These are phyloP conservation scores for Geranium rotundifolium DNA, from an alignment of 345 rosid genomes.

Conservation along the genomic window DNA sequence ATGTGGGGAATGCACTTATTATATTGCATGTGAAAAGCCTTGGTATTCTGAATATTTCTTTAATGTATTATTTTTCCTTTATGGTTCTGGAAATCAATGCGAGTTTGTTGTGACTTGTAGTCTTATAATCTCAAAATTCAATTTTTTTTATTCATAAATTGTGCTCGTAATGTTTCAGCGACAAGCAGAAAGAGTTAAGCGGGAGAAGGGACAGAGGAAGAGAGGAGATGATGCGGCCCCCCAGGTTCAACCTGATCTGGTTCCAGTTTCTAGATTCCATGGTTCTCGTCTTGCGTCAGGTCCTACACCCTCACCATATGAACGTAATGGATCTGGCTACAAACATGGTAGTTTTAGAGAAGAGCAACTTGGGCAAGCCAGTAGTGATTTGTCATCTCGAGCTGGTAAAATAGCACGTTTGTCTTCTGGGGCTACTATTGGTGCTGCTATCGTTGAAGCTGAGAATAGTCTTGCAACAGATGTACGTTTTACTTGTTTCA, in stretches of 20 bases:
- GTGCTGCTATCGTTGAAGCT: constrained; percentile 77
- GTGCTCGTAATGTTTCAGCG: constrained; percentile 33
- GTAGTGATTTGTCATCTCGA: constrained; percentile 9
- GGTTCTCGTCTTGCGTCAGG: constrained; percentile 93
- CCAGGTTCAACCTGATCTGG: constrained; percentile 46
- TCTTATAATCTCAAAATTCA: no score
- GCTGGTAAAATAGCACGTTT: constrained; percentile 33
- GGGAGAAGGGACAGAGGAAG: constrained; percentile 44
- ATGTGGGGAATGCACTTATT: no score
- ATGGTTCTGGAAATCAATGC: no score
- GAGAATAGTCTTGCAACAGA: constrained; percentile 61
- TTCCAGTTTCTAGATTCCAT: constrained; percentile 56
- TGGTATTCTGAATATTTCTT: no score
- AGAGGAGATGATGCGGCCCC: constrained; percentile 56
- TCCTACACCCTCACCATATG: constrained; percentile 69
- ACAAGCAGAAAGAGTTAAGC: constrained; percentile 64
- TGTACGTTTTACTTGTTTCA: constrained; percentile 52
- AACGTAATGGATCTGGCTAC: constrained; percentile 14
- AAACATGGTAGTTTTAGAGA: constrained; percentile 4
- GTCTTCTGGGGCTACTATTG: constrained; percentile 47
- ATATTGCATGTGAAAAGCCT: no score
- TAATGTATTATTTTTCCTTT: no score
- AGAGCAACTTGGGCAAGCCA: neutral
- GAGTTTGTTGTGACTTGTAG: no score
- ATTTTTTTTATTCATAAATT: no score